Percentiles rank a stretch among this genome's conserved stretches.
Evolutionary conservation across 768 basidiomycete genomes (phyloP).

Genomic region (Myochromella boudieri): DNA sequence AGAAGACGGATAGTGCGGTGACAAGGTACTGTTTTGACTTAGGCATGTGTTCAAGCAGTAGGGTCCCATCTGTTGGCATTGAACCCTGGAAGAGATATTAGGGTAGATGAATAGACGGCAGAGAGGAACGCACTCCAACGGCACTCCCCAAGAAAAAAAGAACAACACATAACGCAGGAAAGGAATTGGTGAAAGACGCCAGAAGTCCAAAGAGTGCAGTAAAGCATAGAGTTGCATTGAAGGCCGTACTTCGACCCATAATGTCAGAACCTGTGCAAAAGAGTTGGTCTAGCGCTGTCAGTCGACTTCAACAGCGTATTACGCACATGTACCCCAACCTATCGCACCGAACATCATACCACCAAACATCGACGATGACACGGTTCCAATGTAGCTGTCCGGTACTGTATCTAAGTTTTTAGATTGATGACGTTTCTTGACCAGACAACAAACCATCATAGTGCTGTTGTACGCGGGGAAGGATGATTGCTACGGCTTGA

Average conservation of each 20-base stretch:
- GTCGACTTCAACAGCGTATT: neutral
- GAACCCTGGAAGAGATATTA: constrained; percentile 55
- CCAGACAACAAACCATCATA: constrained; percentile 55
- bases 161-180: constrained; percentile 64
- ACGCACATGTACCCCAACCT: constrained; percentile 87
- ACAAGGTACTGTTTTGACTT: constrained; percentile 90
- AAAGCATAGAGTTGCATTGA: constrained; percentile 90
- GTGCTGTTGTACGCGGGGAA: constrained; percentile 95
- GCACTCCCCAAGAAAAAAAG: constrained; percentile 91
- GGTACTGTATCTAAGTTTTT: constrained; percentile 44
- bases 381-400: constrained; percentile 72
- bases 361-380: constrained; percentile 88
- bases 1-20: constrained; percentile 92
- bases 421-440: neutral
- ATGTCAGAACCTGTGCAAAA: constrained; percentile 69
- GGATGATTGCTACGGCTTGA: constrained; percentile 85
- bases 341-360: constrained; percentile 98
- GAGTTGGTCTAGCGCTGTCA: neutral
- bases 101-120: neutral
- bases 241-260: constrained; percentile 84
- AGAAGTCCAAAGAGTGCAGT: constrained; percentile 86
- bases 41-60: constrained; percentile 91
- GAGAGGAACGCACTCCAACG: constrained; percentile 72
- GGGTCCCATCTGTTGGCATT: constrained; percentile 96
- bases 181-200: constrained; percentile 72